Evolutionary conservation across 257 asterid genomes (phyloP).

Genomic region (Fraxinus anomala): DNA sequence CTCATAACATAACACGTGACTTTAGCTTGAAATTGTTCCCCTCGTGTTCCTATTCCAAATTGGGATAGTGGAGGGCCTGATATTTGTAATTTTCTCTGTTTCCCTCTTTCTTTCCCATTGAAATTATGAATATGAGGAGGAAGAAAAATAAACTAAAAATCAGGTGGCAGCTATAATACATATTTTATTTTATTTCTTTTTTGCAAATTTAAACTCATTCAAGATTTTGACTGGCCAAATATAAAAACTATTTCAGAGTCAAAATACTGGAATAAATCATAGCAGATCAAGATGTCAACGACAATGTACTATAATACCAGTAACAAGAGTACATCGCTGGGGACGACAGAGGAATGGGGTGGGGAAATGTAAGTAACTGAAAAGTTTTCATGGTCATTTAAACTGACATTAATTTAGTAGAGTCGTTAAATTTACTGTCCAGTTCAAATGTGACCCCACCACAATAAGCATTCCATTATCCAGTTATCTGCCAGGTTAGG

Average conservation of each 20-base stretch:
- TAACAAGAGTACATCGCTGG: background rate
- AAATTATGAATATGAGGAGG: background rate
- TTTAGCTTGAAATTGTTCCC: background rate
- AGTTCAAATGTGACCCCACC: conserved; percentile 34
- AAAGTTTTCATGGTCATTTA: conserved; percentile 21
- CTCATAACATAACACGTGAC: background rate
- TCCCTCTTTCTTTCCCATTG: background rate
- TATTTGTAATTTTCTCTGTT: no score
- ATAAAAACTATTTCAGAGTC: background rate
- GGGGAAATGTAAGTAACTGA: conserved; percentile 56
- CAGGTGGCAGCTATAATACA: background rate
- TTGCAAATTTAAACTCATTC: background rate
- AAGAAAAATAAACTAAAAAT: background rate
- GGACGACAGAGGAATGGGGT: background rate
- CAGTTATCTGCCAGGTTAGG: background rate
- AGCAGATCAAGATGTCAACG: background rate
- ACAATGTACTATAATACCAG: background rate
- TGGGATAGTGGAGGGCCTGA: background rate
- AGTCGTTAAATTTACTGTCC: background rate
- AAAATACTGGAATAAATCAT: background rate
- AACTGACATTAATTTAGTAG: conserved; percentile 18
- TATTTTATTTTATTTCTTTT: no score
- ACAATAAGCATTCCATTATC: conserved; percentile 60
- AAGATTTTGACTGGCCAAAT: background rate
- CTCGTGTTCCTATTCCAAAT: background rate